A percentile compares a stretch with the other conserved stretches of the same genome.
These are phyloP conservation scores for Aspergillus baeticus DNA, from an alignment of 495 filamentous ascomycete species.

Conservation along the genomic window DNA sequence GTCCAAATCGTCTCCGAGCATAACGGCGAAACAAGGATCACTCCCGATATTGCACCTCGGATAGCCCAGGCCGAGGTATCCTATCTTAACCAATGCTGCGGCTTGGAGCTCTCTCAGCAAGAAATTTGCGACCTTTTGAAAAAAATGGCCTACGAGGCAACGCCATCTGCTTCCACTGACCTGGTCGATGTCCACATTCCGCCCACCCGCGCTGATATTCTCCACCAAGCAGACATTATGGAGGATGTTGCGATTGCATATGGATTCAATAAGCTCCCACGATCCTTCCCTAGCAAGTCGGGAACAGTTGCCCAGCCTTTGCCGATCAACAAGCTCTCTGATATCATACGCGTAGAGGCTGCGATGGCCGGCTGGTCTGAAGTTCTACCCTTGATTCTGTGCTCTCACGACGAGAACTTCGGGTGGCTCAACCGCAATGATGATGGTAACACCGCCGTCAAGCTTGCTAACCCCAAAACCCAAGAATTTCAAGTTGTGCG, in stretches of 20 bases:
- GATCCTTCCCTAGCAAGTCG: conserved; percentile 76
- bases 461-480: conserved; percentile 93
- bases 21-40: conserved; percentile 77
- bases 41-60: conserved; percentile 75
- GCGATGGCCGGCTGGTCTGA: conserved; percentile 96
- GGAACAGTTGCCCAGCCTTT: conserved; percentile 85
- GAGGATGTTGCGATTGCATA: conserved; percentile 95
- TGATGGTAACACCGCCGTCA: conserved; percentile 81
- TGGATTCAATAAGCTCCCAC: conserved; percentile 92
- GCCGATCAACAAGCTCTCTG: conserved; percentile 87
- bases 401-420: conserved; percentile 98
- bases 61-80: conserved; percentile 77
- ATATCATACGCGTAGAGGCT: conserved; percentile 86
- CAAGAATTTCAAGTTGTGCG: conserved; percentile 95
- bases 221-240: conserved; percentile 98
- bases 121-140: conserved; percentile 72
- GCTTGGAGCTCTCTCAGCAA: conserved; percentile 67
- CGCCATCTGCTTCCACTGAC: conserved; percentile 65
- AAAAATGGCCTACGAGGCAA: conserved; percentile 82
- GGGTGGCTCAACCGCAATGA: conserved; percentile 90
- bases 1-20: conserved; percentile 87
- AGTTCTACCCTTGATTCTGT: conserved; percentile 94
- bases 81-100: conserved; percentile 91
- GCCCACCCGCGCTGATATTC: conserved; percentile 86
- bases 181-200: conserved; percentile 79